phyloP scores from a whole-genome alignment of 2,329 filamentous ascomycete genomes.

The Colletotrichum lini region DNA sequence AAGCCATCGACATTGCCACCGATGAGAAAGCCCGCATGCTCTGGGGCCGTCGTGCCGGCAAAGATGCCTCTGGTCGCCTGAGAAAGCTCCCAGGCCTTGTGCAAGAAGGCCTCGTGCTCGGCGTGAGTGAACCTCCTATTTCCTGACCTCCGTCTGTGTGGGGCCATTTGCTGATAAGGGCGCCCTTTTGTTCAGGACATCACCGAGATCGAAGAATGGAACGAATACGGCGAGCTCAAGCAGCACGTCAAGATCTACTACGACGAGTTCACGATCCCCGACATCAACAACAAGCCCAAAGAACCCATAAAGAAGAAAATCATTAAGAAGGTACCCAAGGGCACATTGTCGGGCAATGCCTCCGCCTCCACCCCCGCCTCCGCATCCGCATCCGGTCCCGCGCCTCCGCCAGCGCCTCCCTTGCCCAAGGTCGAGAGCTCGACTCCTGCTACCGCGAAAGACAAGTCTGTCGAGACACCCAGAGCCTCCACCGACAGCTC shows the following conservation, averaged over 20 bases:
- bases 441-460: conserved; percentile 21
- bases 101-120: conserved; percentile 87
- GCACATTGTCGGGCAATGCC: conserved; percentile 21
- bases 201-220: conserved; percentile 97
- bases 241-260: conserved; percentile 82
- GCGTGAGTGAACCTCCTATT: conserved; percentile 69
- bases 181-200: conserved; percentile 75
- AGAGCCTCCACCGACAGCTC: conserved; percentile 44
- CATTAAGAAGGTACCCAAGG: conserved; percentile 40
- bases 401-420: conserved; percentile 50
- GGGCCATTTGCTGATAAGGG: conserved; percentile 3
- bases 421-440: conserved; percentile 44
- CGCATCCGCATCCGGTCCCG: conserved; percentile 47
- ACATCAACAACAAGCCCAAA: conserved; percentile 67
- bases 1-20: conserved; percentile 90
- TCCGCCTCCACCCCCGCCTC: conserved; percentile 30
- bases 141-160: background rate
- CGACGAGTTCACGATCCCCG: conserved; percentile 72
- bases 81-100: conserved; percentile 92
- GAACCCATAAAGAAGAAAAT: conserved; percentile 51
- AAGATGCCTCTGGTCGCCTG: conserved; percentile 71
- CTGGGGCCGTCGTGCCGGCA: conserved; percentile 87
- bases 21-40: conserved; percentile 90
- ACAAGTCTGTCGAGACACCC: conserved; percentile 47
- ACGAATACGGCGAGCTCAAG: conserved; percentile 96